Conservation (phyloP, 208 protist species). For the Borovskyia barvae region DNA sequence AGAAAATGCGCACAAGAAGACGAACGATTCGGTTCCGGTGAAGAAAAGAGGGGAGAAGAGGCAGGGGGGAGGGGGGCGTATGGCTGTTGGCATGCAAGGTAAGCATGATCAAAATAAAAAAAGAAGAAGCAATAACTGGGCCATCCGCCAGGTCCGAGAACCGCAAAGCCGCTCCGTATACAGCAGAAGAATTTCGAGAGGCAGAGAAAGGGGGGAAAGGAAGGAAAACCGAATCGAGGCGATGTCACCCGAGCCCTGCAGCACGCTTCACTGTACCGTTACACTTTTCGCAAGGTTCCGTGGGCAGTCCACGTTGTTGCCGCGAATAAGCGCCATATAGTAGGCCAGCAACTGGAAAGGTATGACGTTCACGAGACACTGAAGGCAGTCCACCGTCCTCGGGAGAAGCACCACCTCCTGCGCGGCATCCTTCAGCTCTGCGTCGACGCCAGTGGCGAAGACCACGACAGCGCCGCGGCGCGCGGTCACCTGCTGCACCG, state of each 20-base stretch:
- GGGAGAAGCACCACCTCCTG: conserved; percentile 66
- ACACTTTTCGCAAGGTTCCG: conserved; percentile 98
- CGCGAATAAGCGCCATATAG: conserved; percentile 89
- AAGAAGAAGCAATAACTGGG: neutral
- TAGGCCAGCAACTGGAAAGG: conserved; percentile 97
- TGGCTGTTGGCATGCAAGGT: no score
- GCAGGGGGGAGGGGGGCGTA: no score
- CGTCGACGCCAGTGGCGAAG: conserved; percentile 50
- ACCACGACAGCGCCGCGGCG: conserved; percentile 82
- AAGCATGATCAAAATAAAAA: conserved; percentile 1
- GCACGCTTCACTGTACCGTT: conserved; percentile 93
- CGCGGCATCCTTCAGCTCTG: conserved; percentile 43
- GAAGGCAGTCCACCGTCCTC: conserved; percentile 83
- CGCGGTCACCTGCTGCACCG: conserved; percentile 89
- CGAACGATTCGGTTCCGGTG: no score
- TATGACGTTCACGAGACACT: conserved; percentile 91
- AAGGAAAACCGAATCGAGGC: conserved; percentile 2
- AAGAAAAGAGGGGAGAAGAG: no score
- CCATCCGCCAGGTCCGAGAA: neutral
- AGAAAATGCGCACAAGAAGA: no score
- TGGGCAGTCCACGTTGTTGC: conserved; percentile 94
- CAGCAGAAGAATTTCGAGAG: neutral
- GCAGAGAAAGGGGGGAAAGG: conserved; percentile 21
- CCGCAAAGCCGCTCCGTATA: neutral
- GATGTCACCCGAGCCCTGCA: no score